phyloP scores from a whole-genome alignment of 2,329 filamentous ascomycete genomes.

The Fusarium lateritium region DNA sequence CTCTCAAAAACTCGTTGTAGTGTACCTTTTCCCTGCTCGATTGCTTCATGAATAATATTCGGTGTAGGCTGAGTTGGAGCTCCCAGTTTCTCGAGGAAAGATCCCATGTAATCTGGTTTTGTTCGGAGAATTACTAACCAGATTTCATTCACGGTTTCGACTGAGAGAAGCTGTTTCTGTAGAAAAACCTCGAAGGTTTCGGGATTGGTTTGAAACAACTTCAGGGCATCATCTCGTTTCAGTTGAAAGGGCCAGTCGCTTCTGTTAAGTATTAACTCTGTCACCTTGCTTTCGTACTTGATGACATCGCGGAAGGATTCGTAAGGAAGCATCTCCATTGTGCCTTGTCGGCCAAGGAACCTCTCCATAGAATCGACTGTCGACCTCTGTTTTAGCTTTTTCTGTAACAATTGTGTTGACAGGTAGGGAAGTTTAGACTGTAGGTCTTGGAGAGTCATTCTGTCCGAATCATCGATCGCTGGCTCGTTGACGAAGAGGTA shows the following conservation, averaged over 20 bases:
- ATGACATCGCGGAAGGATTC: not conserved
- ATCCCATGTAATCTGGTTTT: not conserved
- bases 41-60: not conserved
- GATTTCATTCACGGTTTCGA: not conserved
- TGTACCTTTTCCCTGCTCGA: not conserved
- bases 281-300: not conserved
- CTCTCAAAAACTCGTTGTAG: not conserved
- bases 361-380: not conserved
- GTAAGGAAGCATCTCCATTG: accelerated
- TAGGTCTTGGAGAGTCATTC: not conserved
- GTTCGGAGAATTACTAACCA: not conserved
- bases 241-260: not conserved
- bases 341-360: not conserved
- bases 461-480: accelerated
- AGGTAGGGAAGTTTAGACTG: not conserved
- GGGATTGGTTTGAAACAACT: accelerated
- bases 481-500: not conserved
- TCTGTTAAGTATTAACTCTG: not conserved
- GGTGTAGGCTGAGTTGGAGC: not conserved
- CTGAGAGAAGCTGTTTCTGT: not conserved
- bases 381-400: accelerated
- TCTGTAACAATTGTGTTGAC: not conserved
- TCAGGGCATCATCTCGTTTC: not conserved
- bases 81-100: not conserved
- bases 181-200: not conserved